Percentiles rank a stretch among this genome's conserved stretches.
These are phyloP conservation scores for Athelia sp. DNA, from an alignment of 1,284 basidiomycete species.

Conservation along the genomic window DNA sequence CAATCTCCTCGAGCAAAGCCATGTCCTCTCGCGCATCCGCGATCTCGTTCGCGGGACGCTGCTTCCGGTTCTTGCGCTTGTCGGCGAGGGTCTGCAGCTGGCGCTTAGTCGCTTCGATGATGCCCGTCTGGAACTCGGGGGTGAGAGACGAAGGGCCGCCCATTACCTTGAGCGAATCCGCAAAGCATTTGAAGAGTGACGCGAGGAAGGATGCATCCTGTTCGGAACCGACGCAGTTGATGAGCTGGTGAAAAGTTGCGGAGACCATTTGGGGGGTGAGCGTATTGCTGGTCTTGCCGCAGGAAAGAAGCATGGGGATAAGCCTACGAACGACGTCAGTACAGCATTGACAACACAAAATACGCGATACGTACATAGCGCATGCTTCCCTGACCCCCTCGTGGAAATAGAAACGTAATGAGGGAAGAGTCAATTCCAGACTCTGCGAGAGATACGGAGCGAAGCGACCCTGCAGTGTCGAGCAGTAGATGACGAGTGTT, in stretches of 20 bases:
- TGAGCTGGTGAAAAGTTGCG: slow-evolving; percentile 63
- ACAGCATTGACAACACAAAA: too few species aligned
- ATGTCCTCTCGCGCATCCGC: slow-evolving; percentile 66
- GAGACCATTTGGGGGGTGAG: slow-evolving; percentile 68
- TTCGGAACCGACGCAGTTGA: slow-evolving; percentile 63
- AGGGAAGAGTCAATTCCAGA: slow-evolving; percentile 69
- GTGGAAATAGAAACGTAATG: slow-evolving; percentile 72
- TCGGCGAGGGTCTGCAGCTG: slow-evolving; percentile 67
- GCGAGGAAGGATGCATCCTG: slow-evolving; percentile 70
- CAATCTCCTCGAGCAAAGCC: slow-evolving; percentile 66
- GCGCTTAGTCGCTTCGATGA: slow-evolving; percentile 64
- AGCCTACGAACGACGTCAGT: slow-evolving; percentile 38
- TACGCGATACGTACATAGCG: slow-evolving; percentile 48
- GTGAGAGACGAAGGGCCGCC: slow-evolving; percentile 48
- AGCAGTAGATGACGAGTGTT: slow-evolving; percentile 76
- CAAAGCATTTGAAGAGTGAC: slow-evolving; percentile 72
- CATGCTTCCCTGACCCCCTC: slow-evolving; percentile 80
- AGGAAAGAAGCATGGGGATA: slow-evolving; percentile 66
- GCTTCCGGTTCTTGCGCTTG: slow-evolving; percentile 49
- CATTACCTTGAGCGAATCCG: slow-evolving; percentile 62
- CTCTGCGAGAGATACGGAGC: slow-evolving; percentile 68
- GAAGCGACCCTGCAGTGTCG: slow-evolving; percentile 63
- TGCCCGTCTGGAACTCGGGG: slow-evolving; percentile 42
- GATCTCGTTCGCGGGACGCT: slow-evolving; percentile 30
- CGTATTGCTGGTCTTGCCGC: slow-evolving; percentile 63